Evolutionary conservation across 441 rosid genomes (phyloP), one percentile per base, ranked within the genome.

Genomic region (Populus trichocarpa): DNA sequence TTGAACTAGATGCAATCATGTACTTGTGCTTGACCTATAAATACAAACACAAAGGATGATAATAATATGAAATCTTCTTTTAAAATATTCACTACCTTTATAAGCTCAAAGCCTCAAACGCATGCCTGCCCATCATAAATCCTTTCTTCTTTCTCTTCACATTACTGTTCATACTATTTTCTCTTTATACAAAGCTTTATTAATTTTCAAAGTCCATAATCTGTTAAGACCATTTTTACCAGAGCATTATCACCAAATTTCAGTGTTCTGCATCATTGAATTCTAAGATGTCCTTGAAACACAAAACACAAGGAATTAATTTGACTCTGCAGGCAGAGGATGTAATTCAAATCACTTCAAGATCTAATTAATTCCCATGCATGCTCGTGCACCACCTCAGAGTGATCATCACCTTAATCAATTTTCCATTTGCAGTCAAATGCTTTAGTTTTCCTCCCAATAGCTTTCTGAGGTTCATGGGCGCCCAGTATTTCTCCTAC

Each of bases 11-110:
- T 70, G 90, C 85, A 70, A 93, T 81, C 71, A 65, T 86, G 84
- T 92, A 96, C 75, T 79, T 91, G 78, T 90, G 92, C 85, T 93
- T 94, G 72, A 80, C 85, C 97, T 92, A 84, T 79, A 71, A 82
- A 66, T 4, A 59, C 23, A 67, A 76, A 75, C 59, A 80, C 13
- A 78, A 16, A 26, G 76, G 57, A 79, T 59, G 35, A 11, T 28
- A 23, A 32, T 18, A 6, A 30, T 25, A 57, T 14, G 8, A 26
- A 6, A 66, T 70, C 64, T 77, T 38, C 23, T 28, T 2, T 14
- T 6, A 18, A 40, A 22, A 72, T 30, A 40, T 35, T 57, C 16
- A 2, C 53, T 28, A 53, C 23, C 73, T 23, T 53, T 50, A 63
- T 35, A 22, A 50, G 35, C 38, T 72, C 33, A 23, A 32, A 46